Evolutionary conservation across 495 filamentous ascomycete genomes (phyloP), one percentile per base, ranked within the genome.

Genomic region (Astrocystis sublimbata): DNA sequence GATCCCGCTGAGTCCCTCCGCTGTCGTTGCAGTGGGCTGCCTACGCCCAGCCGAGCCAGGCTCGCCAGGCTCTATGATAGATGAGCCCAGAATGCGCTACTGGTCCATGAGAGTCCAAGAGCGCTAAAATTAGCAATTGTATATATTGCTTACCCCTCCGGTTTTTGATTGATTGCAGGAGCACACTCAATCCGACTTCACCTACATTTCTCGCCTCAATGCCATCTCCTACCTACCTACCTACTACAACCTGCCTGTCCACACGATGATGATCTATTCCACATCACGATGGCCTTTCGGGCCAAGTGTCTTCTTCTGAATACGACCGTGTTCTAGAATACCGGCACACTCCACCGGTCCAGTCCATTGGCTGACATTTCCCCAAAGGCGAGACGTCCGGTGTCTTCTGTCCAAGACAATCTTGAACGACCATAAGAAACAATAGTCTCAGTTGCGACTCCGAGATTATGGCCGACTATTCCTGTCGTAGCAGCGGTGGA

Each of bases 101-200:
- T 30, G 21, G 42, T n/a, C 31, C n/a, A n/a, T n/a, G n/a, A n/a
- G n/a, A n/a, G n/a, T n/a, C 51, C 13, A 43, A 24, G 21, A 58
- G 41, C 42, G 38, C 56, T 58, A 58, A 47, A 58, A 38, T 58
- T 58, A 58, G 56, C 56, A 58, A 47, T 31, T 36, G 19, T 58
- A 58, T 58, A 47, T 47, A 58, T 49, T 47, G 42, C 56, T 19
- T 28, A 57, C 54, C 54, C 26, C 45, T 57, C 40, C 40, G 35
- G 17, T 33, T 57, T 56, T 58, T 58, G 38, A 58, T 58, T 47
- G 42, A 49, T 7, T 35, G 41, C 56, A 58, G 41, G 10, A 33
- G 8, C 28, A 15, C 15, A 41, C 30, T 56, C 15, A 41, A 43
- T 56, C 15, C 19, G 36, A 41, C 17, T 12, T 36, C 7, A 56